These are phyloP conservation scores for Ganoderma lucidum DNA, from an alignment of 1,284 basidiomycete species.

Conservation along the genomic window DNA sequence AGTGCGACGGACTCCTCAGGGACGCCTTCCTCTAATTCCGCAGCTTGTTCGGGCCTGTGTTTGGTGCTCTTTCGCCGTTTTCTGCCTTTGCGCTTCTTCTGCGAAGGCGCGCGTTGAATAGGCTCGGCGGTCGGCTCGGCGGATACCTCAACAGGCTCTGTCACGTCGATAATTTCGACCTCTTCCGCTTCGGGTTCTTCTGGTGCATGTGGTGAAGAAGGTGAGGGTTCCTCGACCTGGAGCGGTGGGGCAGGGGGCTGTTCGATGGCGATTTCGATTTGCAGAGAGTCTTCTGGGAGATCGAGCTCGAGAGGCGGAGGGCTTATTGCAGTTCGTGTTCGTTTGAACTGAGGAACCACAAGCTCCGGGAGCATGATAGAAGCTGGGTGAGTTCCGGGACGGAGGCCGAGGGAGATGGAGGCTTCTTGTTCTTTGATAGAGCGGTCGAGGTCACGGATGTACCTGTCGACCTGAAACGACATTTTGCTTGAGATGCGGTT, in stretches of 20 bases:
- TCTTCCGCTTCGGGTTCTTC: slow-evolving; percentile 14
- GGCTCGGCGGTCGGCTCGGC: slow-evolving; percentile 11
- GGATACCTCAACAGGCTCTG: slow-evolving; percentile 7
- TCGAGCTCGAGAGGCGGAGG: slow-evolving; percentile 39
- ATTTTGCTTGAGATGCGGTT: slow-evolving; percentile 9
- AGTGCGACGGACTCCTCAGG: slow-evolving; percentile 1
- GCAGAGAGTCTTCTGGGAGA: neutral
- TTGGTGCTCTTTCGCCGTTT: slow-evolving; percentile 23
- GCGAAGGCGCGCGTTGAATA: slow-evolving; percentile 13
- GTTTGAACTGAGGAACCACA: slow-evolving; percentile 58
- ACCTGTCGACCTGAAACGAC: slow-evolving; percentile 62
- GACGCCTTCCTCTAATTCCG: slow-evolving; percentile 12
- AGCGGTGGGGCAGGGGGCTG: neutral
- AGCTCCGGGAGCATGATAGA: slow-evolving; percentile 68
- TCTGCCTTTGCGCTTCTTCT: slow-evolving; percentile 23
- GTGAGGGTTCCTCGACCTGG: neutral
- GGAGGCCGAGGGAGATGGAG: slow-evolving; percentile 59
- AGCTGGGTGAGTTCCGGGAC: slow-evolving; percentile 60
- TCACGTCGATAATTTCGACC: slow-evolving; percentile 15
- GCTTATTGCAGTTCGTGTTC: slow-evolving; percentile 51
- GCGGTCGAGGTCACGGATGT: slow-evolving; percentile 76
- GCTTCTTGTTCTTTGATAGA: slow-evolving; percentile 78
- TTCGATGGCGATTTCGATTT: slow-evolving; percentile 4
- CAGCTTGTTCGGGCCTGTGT: neutral
- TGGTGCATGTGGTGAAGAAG: neutral